Evolutionary conservation across 2,329 filamentous ascomycete species (phyloP), one percentile per base, ranked within the genome.

Genomic region (Neopestalotiopsis sp.): DNA sequence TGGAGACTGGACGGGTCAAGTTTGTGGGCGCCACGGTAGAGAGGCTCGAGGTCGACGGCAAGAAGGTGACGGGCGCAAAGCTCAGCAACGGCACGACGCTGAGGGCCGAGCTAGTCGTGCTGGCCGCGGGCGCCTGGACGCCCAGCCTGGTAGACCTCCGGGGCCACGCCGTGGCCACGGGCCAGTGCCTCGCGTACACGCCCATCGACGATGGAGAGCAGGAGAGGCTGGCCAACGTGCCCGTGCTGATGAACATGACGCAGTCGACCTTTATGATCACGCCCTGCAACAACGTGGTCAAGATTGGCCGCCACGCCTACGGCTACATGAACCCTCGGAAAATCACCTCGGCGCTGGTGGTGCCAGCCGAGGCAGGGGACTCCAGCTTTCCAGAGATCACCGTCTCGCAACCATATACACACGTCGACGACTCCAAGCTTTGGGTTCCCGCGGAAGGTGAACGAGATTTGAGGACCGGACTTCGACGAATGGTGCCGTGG

Each of bases 41-140:
- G 58, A 77, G 81, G 58, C 80, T 89, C 20, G 75, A 82, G 59
- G 80, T 77, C 28, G 76, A 81, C 24, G 79, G 77, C 14, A 77
- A 78, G 57, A 78, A 75, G 59, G 81, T 87, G n/a, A 83, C 85
- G 0, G 93, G 93, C 42, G 92, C 84, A 28, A 84, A 81, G n/a
- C 80, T 92, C 12, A 74, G 75, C 1, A 81, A 87, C 70, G 85
- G 84, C 1, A 78, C 79, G 6, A 81, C 77, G 10, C 72, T 94
- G 6, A 81, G 80, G 4, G 93, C 92, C 1, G 92, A 94, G 69
- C 84, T 97, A 7, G 91, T 93, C 42, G 84, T 98, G 67, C 85
- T 97, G 2, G 94, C 95, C 0, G 90, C 94, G 0, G 95, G 95
- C 17, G 94, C 95, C 4, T 98, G 95, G 95, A 94, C 93, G 2